Percentiles rank a stretch among this genome's conserved stretches.
phyloP scores from a whole-genome alignment of 768 basidiomycete genomes.

The Ramaria sp. region DNA sequence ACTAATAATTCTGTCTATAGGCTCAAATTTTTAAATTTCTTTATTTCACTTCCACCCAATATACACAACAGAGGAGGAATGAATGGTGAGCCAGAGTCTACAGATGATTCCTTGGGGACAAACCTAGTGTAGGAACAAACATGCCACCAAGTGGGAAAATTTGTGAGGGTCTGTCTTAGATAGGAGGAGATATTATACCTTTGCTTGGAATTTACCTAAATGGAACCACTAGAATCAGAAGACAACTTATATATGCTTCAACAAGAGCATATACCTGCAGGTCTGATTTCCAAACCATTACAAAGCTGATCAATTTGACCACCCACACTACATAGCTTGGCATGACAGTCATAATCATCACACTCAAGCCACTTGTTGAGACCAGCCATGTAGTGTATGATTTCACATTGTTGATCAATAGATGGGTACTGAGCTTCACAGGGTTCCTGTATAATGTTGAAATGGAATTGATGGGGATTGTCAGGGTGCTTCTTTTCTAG shows the following conservation, averaged over 20 bases:
- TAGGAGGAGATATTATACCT: neutral
- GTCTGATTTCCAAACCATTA: conserved; percentile 24
- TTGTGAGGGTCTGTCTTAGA: neutral
- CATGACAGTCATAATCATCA: conserved; percentile 70
- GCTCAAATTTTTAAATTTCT: too few relatives aligned
- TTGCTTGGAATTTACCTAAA: neutral
- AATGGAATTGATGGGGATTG: too few relatives aligned
- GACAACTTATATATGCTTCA: neutral
- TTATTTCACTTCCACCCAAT: too few relatives aligned
- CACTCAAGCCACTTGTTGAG: conserved; percentile 72
- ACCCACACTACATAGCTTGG: conserved; percentile 55
- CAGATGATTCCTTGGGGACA: neutral
- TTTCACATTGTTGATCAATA: conserved; percentile 67
- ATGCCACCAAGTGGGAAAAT: neutral
- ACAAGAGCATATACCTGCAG: conserved; percentile 22
- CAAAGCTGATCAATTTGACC: conserved; percentile 44
- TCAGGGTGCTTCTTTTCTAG: too few relatives aligned
- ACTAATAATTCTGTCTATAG: too few relatives aligned
- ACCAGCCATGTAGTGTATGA: conserved; percentile 68
- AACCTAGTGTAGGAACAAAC: neutral
- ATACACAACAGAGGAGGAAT: conserved; percentile 7
- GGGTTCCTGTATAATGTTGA: conserved; percentile 61
- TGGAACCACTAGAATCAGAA: neutral
- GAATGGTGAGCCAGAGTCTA: neutral
- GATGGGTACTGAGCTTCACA: conserved; percentile 62